Base-by-base conservation (phyloP, 441 rosid species). In the Eruca vesicaria region DNA sequence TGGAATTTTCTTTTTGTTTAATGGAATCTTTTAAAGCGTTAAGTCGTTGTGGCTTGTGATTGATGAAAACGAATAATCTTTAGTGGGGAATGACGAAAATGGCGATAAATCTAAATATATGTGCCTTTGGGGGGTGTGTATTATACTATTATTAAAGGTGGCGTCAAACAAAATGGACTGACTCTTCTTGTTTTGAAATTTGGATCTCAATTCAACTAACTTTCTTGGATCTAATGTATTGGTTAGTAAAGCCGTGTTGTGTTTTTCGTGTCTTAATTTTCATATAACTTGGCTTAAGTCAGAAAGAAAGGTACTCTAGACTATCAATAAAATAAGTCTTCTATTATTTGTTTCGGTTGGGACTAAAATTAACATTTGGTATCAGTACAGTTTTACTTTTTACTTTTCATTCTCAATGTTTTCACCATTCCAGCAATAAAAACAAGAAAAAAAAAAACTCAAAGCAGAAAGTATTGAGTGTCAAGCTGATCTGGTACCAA, bases 151-250 rank as follows among this genome's bases (percentile, higher is more conserved):
- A 33, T 8, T 55, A 36, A 75, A 68, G 74, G 57, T 64, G 66
- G 79, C 71, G 66, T 38, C 19, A 1, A 41, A 62, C 79, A 70
- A 56, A 63, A 63, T 76, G 71, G 80, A 76, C 80, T 14, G 43
- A 63, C 53, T 76, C 52, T 55, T 76, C 75, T 69, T 76, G 70
- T 38, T n/a, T 52, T 45, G 12, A 52, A 53, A 33, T 3, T 15
- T 28, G 5, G 52, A 53, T 6, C n/a, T 31, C 75, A 63, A 41
- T 3, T 63, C 75, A 69, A 55, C 66, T 43, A 76, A 69, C 71
- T 31, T 68, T 76, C 75, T 69, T 69, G 71, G 60, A 69, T 41
- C 31, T 63, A 19, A 36, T 18, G 62, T 58, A 59, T 35, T 48
- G 6, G 21, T 16, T n/a, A n/a, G n/a, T n/a, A n/a, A n/a, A n/a